These are phyloP conservation scores for Metschnikowia koreensis DNA, from an alignment of 805 yeast genomes.

Conservation along the genomic window DNA sequence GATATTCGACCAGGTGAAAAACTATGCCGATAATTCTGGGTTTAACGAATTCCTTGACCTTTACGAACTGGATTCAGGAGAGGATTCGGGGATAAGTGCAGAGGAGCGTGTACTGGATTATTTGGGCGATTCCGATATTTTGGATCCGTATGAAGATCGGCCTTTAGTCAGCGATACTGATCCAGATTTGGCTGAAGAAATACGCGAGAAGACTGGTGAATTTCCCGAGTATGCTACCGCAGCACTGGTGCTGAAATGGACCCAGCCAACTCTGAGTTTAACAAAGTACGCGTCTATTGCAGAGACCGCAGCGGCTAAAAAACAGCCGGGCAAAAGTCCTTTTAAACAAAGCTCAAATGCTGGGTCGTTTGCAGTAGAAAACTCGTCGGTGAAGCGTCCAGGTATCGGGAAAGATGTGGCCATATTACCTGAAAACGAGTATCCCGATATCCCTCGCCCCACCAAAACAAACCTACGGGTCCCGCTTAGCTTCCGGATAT, in stretches of 20 bases:
- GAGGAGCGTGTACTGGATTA: constrained; percentile 18
- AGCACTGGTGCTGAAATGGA: background rate
- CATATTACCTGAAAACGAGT: background rate
- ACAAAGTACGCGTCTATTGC: too few relatives aligned
- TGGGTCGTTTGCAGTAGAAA: background rate
- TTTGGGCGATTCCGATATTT: constrained; percentile 24
- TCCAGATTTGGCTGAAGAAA: constrained; percentile 15
- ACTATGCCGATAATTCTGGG: constrained; percentile 1
- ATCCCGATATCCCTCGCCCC: constrained; percentile 18
- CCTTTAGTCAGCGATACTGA: constrained; percentile 18
- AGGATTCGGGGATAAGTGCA: background rate
- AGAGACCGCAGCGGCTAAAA: too few relatives aligned
- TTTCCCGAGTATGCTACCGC: constrained; percentile 4
- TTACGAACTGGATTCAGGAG: background rate
- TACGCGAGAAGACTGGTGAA: constrained; percentile 2
- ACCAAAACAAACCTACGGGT: constrained; percentile 7
- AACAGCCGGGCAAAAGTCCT: background rate
- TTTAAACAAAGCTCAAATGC: background rate
- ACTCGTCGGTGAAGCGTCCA: background rate
- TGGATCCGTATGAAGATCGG: constrained; percentile 19
- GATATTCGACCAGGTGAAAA: background rate
- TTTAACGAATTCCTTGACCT: constrained; percentile 3
- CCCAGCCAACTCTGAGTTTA: too few relatives aligned
- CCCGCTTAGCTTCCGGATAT: constrained; percentile 29
- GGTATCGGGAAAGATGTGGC: background rate